Percentiles rank a stretch among this genome's conserved stretches.
Conservation (phyloP, 2,329 filamentous ascomycete species). For the Ascochyta pisi region DNA sequence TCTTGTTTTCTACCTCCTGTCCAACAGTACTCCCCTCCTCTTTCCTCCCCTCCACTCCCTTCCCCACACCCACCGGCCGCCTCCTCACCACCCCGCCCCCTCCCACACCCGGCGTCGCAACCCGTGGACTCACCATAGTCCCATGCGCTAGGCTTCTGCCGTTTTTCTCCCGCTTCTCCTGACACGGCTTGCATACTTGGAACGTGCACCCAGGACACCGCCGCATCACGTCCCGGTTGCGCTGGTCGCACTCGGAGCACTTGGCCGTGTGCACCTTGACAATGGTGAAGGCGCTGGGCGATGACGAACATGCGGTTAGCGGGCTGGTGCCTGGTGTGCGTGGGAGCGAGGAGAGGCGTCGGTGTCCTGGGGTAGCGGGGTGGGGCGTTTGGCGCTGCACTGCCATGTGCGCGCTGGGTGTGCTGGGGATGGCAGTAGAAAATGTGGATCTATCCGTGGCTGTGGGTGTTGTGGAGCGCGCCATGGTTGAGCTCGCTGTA, state of each 20-base stretch:
- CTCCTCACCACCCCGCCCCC: conserved; percentile 3
- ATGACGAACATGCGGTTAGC: conserved; percentile 21
- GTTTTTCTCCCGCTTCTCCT: conserved; percentile 15
- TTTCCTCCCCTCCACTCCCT: neutral
- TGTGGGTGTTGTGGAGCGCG: conserved; percentile 1
- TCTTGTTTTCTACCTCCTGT: neutral
- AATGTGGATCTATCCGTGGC: too few relatives aligned
- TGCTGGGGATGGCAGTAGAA: neutral
- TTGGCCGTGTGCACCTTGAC: conserved; percentile 47
- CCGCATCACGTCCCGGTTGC: conserved; percentile 40
- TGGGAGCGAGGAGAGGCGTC: conserved; percentile 4
- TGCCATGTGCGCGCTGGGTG: conserved; percentile 2
- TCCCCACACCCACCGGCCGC: neutral
- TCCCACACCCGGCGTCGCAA: conserved; percentile 1
- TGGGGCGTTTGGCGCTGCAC: conserved; percentile 1
- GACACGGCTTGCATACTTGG: conserved; percentile 43
- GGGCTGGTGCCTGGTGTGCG: conserved; percentile 20
- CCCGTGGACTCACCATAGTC: conserved; percentile 20
- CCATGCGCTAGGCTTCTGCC: conserved; percentile 34
- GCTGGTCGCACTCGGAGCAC: conserved; percentile 44
- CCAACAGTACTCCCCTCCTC: neutral
- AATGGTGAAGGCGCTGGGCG: conserved; percentile 28
- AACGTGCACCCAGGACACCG: conserved; percentile 46
- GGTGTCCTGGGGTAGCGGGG: conserved; percentile 5
- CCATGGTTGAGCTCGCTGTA: neutral